Evolutionary conservation across 2,329 filamentous ascomycete genomes (phyloP), one percentile per base, ranked within the genome.

Genomic region (Aureobasidium sp.): DNA sequence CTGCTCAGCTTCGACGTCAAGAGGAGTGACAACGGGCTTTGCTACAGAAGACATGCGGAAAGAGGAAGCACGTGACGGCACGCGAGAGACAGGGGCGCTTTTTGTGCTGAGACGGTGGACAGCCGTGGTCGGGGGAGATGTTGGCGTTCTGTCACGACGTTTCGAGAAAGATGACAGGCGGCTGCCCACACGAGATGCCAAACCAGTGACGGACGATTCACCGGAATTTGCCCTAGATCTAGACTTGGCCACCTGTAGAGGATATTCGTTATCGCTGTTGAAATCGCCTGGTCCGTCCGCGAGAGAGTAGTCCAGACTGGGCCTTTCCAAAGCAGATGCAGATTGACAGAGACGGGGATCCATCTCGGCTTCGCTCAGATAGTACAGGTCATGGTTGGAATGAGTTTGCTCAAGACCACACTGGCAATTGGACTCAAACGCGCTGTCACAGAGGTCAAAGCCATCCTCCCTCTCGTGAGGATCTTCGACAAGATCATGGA

Each of bases 401-500:
- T 51, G 44, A 4, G 57, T 29, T 27, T 60, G 36, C 44, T 49
- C 57, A 14, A 60, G 44, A 5, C 22, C 44, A 60, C 57, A 60
- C 31, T 49, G 44, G 57, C 57, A 60, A 11, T 49, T 60, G 25
- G 27, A 37, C 9, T 49, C 57, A 9, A 57, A 61, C 6, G 51
- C 58, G 22, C 41, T 34, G 48, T 64, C 63, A 34, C 62, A 59
- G 17, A 37, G 45, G 29, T 81, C 76, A 25, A 62, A 61, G 7
- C 82, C 80, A 31, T 86, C 83, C 25, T 88, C 88, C 60, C 82
- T 83, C 72, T 92, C 88, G 45, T 86, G 76, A 2, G 88, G 86
- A 70, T 96, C 91, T 73, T 97, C 92, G 70, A 91, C 84, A 22
- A 97, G 88, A 69, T 94, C 89, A 17, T 90, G 88, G 65, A 97